Base-by-base conservation (phyloP, 1,139 yeast species). In the Yamadazyma triangularis region DNA sequence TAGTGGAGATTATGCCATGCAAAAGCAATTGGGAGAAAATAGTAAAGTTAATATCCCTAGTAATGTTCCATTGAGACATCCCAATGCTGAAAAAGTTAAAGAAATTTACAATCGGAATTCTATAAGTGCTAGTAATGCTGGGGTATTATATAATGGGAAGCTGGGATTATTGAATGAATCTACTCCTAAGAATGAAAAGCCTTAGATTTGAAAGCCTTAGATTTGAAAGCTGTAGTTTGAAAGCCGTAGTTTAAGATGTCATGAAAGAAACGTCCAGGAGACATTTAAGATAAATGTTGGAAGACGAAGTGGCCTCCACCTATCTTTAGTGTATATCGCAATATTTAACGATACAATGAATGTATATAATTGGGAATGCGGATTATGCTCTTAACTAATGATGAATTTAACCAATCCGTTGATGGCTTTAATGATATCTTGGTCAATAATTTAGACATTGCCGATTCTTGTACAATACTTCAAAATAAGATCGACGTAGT, bases 1-100 rank as follows among this genome's bases (percentile, higher is more conserved):
- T 50, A 85, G 95, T 39, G 98, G 98, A 14, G 99, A 91, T 59
- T 91, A 93, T 55, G 97, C 97, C 15, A 76, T 91, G 76, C 87
- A 86, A 43, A 82, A 88, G 36, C 73, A 67, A 42, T 45, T 62
- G 32, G 68, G 66, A 1, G 18, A 29, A 10, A 35, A 33, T 11
- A 34, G 36, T 14, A 28, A 31, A n/a, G 52, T 52, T n/a, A 47
- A 47, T 24, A 38, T 42, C 23, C 30, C 44, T 13, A 58, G 58
- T 30, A 44, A 54, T 2, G 49, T 65, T 2, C 66, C 72, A 12
- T 47, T 66, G 56, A 64, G 58, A 33, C 73, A 68, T 39, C 74
- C 74, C 11, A 68, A 67, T 41, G 74, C 73, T 15, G 74, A 68
- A 42, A 60, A 64, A 45, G 72, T 68, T 29, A 67, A 67, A 50